Evolutionary conservation across 768 basidiomycete species (phyloP), one percentile per base, ranked within the genome.

Genomic region (Mrakia hoshinonis): DNA sequence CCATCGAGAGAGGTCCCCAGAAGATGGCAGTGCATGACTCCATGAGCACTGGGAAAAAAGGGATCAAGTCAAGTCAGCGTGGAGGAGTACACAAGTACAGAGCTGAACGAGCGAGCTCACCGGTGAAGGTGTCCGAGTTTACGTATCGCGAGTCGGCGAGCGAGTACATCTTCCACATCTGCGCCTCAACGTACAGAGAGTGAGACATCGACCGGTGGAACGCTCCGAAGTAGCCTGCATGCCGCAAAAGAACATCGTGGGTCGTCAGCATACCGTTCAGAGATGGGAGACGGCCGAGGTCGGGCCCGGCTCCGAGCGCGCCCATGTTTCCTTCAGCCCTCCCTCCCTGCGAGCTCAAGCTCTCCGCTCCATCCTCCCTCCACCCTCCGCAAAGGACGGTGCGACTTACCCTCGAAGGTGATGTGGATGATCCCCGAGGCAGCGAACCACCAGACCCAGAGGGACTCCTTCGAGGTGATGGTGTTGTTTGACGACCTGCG

Each of bases 121-220:
- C 47, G 20, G 67, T 68, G 52, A 73, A 73, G 22, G 67, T 62
- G n/a, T 73, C 72, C n/a, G 48, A 60, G 13, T 34, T 55, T 67
- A 68, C 64, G 60, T 73, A 73, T 13, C 72, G 72, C 26, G 61
- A 63, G 61, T 73, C 66, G 26, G 62, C 29, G 46, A 73, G 67
- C 5, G 67, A 31, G 49, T 73, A 73, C 72, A 73, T 73, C 67
- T 73, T 73, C 72, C 72, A 73, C 72, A 73, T 73, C 52, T 73
- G 55, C 6, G 67, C 61, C 46, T 58, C 52, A 10, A 63, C 29
- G 49, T 54, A 31, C 3, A 34, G 68, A 4, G 72, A 73, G 26
- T 34, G 34, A 9, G 65, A 31, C 62, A 73, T 73, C 31, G 60
- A 43, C 38, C 39, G 15, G 49, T 61, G 47, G 26, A 47, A 67